phyloP scores from a whole-genome alignment of 1,284 basidiomycete species.

The Fomitopsis betulina region DNA sequence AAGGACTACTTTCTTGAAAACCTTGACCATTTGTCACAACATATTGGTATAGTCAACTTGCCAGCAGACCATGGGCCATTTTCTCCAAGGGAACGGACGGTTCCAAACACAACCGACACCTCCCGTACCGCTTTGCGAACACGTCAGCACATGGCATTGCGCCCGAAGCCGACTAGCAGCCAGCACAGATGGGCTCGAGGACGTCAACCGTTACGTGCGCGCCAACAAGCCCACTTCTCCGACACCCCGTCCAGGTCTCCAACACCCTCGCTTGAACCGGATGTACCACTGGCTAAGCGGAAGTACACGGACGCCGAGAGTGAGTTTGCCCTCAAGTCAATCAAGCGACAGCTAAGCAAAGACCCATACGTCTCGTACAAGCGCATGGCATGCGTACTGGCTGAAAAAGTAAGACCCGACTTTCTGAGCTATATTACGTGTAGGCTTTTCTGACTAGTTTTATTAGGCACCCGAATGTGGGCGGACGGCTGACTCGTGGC shows the following conservation, averaged over 20 bases:
- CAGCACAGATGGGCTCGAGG: not conserved
- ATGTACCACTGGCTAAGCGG: slow-evolving; percentile 40
- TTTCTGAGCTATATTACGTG: not conserved
- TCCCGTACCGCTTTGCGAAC: not conserved
- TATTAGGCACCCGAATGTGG: slow-evolving; percentile 35
- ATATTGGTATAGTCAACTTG: not conserved
- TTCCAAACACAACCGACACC: not conserved
- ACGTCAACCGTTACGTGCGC: not conserved
- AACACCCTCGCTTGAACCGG: slow-evolving; percentile 48
- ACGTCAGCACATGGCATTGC: not conserved
- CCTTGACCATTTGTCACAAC: not conserved
- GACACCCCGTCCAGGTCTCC: slow-evolving; percentile 57
- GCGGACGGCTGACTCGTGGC: slow-evolving; percentile 54
- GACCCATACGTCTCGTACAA: slow-evolving; percentile 44
- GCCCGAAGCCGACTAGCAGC: not conserved
- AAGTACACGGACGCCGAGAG: slow-evolving; percentile 61
- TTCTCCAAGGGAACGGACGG: not conserved
- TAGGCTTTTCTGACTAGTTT: no score
- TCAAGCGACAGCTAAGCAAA: slow-evolving; percentile 50
- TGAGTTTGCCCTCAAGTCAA: slow-evolving; percentile 57
- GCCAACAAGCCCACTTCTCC: not conserved
- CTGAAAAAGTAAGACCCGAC: slow-evolving; percentile 42
- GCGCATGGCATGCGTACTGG: slow-evolving; percentile 42
- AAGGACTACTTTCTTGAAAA: slow-evolving; percentile 72
- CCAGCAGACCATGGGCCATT: not conserved